phyloP scores from a whole-genome alignment of 768 basidiomycete genomes.

The Cubamyces sp. region DNA sequence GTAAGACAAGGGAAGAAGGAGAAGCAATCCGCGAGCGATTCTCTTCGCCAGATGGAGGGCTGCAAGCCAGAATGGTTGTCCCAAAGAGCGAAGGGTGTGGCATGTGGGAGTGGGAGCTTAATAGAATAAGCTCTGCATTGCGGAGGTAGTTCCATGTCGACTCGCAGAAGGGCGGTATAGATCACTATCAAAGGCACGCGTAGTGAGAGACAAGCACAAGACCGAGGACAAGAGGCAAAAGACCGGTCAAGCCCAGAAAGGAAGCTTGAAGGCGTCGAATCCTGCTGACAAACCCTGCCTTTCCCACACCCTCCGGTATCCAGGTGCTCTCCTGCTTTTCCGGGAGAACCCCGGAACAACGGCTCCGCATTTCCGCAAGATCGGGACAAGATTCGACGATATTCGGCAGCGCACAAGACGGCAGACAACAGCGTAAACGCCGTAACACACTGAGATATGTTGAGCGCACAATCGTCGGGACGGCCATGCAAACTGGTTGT shows the following conservation, averaged over 20 bases:
- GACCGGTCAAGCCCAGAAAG: slow-evolving; percentile 7
- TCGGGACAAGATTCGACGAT: too few species aligned
- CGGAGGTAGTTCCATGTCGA: slow-evolving; percentile 11
- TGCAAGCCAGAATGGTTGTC: slow-evolving; percentile 15
- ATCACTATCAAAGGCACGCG: slow-evolving; percentile 10
- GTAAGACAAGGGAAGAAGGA: neutral
- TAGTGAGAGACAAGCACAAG: slow-evolving; percentile 4
- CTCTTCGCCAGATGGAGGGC: neutral
- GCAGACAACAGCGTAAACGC: too few species aligned
- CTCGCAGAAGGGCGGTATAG: slow-evolving; percentile 1
- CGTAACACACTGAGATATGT: too few species aligned
- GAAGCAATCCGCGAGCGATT: neutral
- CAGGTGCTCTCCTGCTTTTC: slow-evolving; percentile 10
- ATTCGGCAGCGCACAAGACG: neutral
- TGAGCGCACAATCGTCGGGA: too few species aligned
- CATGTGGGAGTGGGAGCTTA: slow-evolving; percentile 14
- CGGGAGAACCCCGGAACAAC: neutral
- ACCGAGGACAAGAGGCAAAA: slow-evolving; percentile 5
- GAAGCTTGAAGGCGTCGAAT: slow-evolving; percentile 13
- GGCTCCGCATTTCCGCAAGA: neutral
- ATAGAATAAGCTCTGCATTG: slow-evolving; percentile 19
- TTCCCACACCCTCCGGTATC: slow-evolving; percentile 12
- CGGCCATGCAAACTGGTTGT: too few species aligned
- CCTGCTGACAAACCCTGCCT: slow-evolving; percentile 20
- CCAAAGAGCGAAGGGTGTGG: neutral